Conservation (phyloP, 169 alveolate genomes). For the Theileria equi region DNA sequence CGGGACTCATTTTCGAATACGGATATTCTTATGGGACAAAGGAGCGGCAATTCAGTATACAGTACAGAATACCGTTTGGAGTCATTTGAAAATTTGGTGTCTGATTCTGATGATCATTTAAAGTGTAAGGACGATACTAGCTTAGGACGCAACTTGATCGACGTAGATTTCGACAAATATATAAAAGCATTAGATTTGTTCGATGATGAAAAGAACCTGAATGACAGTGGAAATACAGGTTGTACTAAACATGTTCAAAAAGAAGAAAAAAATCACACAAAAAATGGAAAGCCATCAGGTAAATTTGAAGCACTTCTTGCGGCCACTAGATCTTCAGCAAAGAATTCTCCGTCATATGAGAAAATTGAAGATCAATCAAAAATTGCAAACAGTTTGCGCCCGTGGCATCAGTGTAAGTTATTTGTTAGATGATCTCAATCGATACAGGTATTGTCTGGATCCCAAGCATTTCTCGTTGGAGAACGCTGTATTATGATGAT, state of each 20-base stretch:
- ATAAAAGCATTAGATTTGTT: too few species aligned
- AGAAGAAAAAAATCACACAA: not conserved
- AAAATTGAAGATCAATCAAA: slow-evolving; percentile 10
- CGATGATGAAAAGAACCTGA: too few species aligned
- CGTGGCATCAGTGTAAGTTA: slow-evolving; percentile 22
- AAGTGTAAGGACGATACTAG: too few species aligned
- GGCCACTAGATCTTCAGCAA: not conserved
- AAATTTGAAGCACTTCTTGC: slow-evolving; percentile 2
- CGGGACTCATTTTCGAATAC: too few species aligned
- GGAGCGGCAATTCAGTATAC: too few species aligned
- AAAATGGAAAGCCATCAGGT: not conserved
- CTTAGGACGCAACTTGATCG: too few species aligned
- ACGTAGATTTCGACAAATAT: too few species aligned
- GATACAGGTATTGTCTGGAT: slow-evolving; percentile 54
- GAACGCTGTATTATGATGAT: slow-evolving; percentile 52
- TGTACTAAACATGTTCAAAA: not conserved
- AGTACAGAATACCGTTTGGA: too few species aligned
- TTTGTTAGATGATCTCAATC: too few species aligned
- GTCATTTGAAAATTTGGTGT: too few species aligned
- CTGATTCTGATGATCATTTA: too few species aligned
- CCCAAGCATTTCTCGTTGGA: slow-evolving; percentile 65
- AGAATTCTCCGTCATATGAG: not conserved
- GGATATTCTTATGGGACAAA: too few species aligned
- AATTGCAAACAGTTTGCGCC: slow-evolving; percentile 13
- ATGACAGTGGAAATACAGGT: not conserved